These are phyloP conservation scores for Hygrocybe coccinea DNA, from an alignment of 768 basidiomycete genomes.

Conservation along the genomic window DNA sequence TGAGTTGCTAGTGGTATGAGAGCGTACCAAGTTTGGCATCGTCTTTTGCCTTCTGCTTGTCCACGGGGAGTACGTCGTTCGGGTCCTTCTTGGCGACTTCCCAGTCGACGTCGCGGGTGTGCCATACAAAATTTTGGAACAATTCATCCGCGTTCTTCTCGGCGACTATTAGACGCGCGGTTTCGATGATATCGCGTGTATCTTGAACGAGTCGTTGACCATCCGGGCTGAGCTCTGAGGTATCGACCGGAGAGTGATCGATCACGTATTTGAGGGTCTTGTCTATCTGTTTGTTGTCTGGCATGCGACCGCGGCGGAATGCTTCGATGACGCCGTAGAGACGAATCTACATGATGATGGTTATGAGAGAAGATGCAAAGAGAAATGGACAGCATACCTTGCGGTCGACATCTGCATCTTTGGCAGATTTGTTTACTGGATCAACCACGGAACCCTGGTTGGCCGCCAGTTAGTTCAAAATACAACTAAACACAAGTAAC, in stretches of 20 bases:
- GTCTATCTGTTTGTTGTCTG: slow-evolving; percentile 79
- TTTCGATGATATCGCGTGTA: slow-evolving; percentile 72
- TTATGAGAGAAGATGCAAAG: not conserved
- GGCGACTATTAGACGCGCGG: slow-evolving; percentile 61
- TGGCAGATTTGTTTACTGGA: slow-evolving; percentile 55
- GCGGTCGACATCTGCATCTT: slow-evolving; percentile 73
- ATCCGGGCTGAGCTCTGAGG: slow-evolving; percentile 64
- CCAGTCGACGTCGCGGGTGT: slow-evolving; percentile 52
- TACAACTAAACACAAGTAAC: not conserved
- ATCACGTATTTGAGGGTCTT: slow-evolving; percentile 62
- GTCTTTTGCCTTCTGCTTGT: slow-evolving; percentile 47
- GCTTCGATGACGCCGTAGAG: slow-evolving; percentile 80
- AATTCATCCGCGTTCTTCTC: slow-evolving; percentile 90
- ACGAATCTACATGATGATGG: slow-evolving; percentile 44
- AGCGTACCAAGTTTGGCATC: slow-evolving; percentile 59
- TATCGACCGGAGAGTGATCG: slow-evolving; percentile 52
- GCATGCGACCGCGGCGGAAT: slow-evolving; percentile 72
- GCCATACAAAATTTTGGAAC: slow-evolving; percentile 87
- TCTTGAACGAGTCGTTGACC: slow-evolving; percentile 76
- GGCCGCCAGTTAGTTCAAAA: not conserved
- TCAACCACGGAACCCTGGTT: slow-evolving; percentile 53
- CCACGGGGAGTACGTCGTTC: slow-evolving; percentile 38
- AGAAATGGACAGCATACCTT: slow-evolving; percentile 42
- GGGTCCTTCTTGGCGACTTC: slow-evolving; percentile 27
- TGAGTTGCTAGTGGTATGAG: slow-evolving; percentile 2